These are phyloP conservation scores for Phaffomyces antillensis DNA, from an alignment of 805 yeast species.

Conservation along the genomic window DNA sequence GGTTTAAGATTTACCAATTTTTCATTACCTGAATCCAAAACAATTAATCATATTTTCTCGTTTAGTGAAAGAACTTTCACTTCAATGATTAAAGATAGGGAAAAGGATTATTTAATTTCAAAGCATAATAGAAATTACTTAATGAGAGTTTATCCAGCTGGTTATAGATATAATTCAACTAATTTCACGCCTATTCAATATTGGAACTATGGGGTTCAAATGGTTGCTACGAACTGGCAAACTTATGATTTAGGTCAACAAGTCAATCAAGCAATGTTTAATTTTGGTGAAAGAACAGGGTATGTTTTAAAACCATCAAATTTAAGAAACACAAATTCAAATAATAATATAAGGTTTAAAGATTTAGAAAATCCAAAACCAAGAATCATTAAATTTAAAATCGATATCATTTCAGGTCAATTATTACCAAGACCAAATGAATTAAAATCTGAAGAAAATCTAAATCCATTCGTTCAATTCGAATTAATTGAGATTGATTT, in stretches of 20 bases:
- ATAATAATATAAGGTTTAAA: conserved; percentile 19
- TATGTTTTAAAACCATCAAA: conserved; percentile 68
- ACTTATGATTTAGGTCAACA: conserved; percentile 86
- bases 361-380: conserved; percentile 6
- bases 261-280: conserved; percentile 76
- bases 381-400: conserved; percentile 17
- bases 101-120: conserved; percentile 45
- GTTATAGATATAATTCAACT: conserved; percentile 64
- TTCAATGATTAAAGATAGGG: conserved; percentile 55
- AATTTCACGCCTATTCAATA: conserved; percentile 74
- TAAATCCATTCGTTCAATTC: conserved; percentile 57
- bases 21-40: conserved; percentile 79
- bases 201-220: conserved; percentile 85
- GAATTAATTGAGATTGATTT: conserved; percentile 47
- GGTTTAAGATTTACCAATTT: conserved; percentile 79
- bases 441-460: conserved; percentile 33
- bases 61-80: conserved; percentile 68
- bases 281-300: conserved; percentile 53
- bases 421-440: conserved; percentile 69
- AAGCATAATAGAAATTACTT: conserved; percentile 73
- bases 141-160: conserved; percentile 86
- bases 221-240: conserved; percentile 98
- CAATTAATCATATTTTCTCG: conserved; percentile 77
- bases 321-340: conserved; percentile 23
- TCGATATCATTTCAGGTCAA: conserved; percentile 72